Evolutionary conservation across 345 rosid genomes (phyloP).

Genomic region (Salix exigua): DNA sequence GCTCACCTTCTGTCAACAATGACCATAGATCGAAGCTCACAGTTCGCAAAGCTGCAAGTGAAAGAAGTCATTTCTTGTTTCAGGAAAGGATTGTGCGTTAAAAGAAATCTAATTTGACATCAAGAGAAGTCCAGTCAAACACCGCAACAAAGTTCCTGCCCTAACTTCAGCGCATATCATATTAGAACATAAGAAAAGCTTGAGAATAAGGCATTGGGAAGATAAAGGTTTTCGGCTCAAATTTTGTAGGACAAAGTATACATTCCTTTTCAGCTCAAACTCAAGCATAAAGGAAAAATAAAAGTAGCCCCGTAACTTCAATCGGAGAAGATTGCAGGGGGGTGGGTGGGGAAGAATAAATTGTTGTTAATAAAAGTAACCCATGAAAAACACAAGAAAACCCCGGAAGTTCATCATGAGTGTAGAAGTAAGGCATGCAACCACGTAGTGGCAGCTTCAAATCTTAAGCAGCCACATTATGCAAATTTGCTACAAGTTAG

Average conservation of each 20-base stretch:
- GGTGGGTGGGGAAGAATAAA: background rate
- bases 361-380: background rate
- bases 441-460: background rate
- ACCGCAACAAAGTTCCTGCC: background rate
- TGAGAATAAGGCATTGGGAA: background rate
- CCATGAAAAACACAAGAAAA: background rate
- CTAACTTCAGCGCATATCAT: background rate
- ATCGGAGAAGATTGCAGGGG: background rate
- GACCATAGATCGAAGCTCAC: constrained; percentile 96
- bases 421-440: background rate
- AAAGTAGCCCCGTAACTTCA: background rate
- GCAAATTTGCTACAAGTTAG: background rate
- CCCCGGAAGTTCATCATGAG: background rate
- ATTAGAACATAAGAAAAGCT: background rate
- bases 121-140: background rate
- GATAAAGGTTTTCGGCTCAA: background rate
- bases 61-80: constrained; percentile 7
- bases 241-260: background rate
- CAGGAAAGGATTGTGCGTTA: background rate
- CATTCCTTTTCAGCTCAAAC: background rate
- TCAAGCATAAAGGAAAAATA: background rate
- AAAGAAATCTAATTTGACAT: background rate
- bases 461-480: background rate
- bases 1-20: constrained; percentile 72
- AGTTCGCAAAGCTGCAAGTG: constrained; percentile 74